phyloP scores from a whole-genome alignment of 371 early-diverging fungal species.

The Mortierella sp. region DNA sequence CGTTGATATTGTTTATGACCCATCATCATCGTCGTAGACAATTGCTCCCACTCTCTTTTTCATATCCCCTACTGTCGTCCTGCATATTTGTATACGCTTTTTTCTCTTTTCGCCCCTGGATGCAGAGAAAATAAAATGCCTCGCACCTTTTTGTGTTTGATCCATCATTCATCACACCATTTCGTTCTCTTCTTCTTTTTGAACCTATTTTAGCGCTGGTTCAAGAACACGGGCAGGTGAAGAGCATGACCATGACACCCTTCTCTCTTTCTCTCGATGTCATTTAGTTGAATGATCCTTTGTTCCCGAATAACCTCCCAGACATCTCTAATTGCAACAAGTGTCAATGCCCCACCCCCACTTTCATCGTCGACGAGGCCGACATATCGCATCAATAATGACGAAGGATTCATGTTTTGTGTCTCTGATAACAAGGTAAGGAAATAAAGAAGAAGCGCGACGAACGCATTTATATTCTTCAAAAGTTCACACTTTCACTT shows the following conservation, averaged over 20 bases:
- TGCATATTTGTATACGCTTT: neutral
- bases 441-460: neutral
- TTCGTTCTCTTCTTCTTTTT: neutral
- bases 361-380: neutral
- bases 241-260: neutral
- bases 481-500: neutral
- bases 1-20: no score
- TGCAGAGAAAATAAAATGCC: neutral
- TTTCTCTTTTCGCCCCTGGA: neutral
- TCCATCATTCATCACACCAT: neutral
- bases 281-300: neutral
- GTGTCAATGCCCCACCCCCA: neutral
- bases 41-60: neutral
- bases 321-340: neutral
- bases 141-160: neutral
- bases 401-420: neutral
- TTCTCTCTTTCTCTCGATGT: neutral
- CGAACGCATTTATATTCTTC: no score
- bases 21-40: neutral
- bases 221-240: slow-evolving; percentile 3
- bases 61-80: neutral
- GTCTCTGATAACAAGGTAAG: neutral
- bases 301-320: neutral
- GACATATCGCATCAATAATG: neutral
- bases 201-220: neutral